Base-by-base conservation (phyloP, 805 yeast genomes). In the Maudiozyma bulderi region DNA sequence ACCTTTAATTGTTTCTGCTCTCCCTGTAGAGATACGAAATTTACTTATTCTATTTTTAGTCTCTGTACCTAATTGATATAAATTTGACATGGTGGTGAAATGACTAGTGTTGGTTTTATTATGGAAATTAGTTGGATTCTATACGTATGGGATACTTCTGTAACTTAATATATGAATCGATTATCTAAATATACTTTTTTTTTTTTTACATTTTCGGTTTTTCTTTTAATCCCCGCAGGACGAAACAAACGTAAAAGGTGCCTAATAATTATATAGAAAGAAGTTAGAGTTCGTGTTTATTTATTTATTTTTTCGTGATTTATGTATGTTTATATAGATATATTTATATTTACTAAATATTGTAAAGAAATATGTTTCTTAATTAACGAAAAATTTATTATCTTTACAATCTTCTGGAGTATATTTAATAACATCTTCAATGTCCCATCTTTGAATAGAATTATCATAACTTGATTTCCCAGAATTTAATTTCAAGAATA, bases 391-490 rank as follows among this genome's bases (percentile, higher is more conserved):
- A 54, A 58, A 72, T 48, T 59, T 65, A 43, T 71, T 67, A 43
- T 71, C 69, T 48, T 66, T 67, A 55, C 76, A 72, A 62, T 86
- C 95, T 50, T 73, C 78, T 20, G 87, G 88, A 43, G 89, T 85
- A 38, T 76, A 76, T 44, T 75, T 82, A 53, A 86, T 70, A 28
- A 83, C 93, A 38, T 86, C 93, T 58, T 86, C 87, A 47, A 86
- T 73, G 42, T 81, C 68, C 90, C 88, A 82, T 69, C 91, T 77
- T 57, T 88, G 90, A 29, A 78, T 74, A 47, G 77, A 77, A 5
- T 89, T 90, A 45, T 77, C 79, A 38, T 78, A 80, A 49, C 90
- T 90, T 28, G 86, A 86, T 52, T 77, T 73, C 48, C 91, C 91
- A 33, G 88, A 78, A 59, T 86, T 78, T 59, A 83, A 80, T 64